Percentiles rank a stretch among this genome's conserved stretches.
Evolutionary conservation across 2,329 filamentous ascomycete genomes (phyloP).

Genomic region (Pseudocercospora macadamiae): DNA sequence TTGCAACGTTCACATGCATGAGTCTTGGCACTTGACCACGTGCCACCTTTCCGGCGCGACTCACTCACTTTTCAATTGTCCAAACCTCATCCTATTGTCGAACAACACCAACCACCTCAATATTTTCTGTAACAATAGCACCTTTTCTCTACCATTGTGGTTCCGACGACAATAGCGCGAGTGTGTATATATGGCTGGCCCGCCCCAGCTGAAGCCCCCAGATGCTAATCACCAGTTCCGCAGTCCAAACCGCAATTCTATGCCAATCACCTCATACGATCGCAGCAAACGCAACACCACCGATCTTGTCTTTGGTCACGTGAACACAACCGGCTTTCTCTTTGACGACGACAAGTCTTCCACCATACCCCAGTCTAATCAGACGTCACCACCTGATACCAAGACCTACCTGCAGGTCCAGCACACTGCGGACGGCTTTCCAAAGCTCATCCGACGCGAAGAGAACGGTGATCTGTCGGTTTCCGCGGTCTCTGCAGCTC

Average conservation of each 20-base stretch:
- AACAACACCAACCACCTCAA: constrained; percentile 17
- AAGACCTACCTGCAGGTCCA: constrained; percentile 72
- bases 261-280: constrained; percentile 78
- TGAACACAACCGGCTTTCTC: constrained; percentile 81
- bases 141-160: constrained; percentile 12
- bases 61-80: constrained; percentile 15
- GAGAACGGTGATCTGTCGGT: constrained; percentile 63
- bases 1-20: constrained; percentile 11
- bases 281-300: constrained; percentile 62
- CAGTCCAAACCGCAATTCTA: constrained; percentile 87
- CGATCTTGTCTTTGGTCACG: constrained; percentile 69
- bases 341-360: constrained; percentile 68
- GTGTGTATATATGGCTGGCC: constrained; percentile 17
- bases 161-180: constrained; percentile 19
- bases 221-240: constrained; percentile 30
- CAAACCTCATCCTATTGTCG: constrained; percentile 13
- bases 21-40: constrained; percentile 19
- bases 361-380: constrained; percentile 33
- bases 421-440: constrained; percentile 81
- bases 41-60: background rate
- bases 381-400: constrained; percentile 64
- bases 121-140: constrained; percentile 21
- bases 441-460: constrained; percentile 73
- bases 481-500: constrained; percentile 75
- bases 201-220: constrained; percentile 1